Base-by-base conservation (phyloP, 2,329 filamentous ascomycete species). In the Fusarium sp. region DNA sequence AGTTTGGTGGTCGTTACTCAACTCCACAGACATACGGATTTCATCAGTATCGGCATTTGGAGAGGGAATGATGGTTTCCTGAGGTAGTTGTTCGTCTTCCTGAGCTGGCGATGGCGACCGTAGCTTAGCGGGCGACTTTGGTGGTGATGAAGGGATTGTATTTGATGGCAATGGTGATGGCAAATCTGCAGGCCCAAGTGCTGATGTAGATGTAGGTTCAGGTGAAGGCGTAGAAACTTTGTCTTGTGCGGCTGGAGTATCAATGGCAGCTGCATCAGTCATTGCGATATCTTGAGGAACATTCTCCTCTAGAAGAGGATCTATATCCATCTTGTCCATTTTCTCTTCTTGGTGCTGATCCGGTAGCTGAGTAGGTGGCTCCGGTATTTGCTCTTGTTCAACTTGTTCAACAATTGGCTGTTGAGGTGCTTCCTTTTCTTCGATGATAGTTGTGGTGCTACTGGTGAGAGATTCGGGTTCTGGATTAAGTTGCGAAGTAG, bases 261-360 rank as follows among this genome's bases (percentile, higher is more conserved):
- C 51, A 42, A 55, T 23, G 30, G 53, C 37, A 34, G 44, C 34
- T 21, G 61, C 46, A 41, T 75, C 69, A 25, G 70, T 26, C 62
- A 73, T 74, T 37, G 71, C 73, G 7, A 64, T 26, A 37, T 73
- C 70, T 57, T 69, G 59, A 16, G 49, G 34, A 23, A 46, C 48
- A 19, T 58, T 51, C n/a, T 65, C 62, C 3, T 63, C 51, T 18
- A 67, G 62, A 23, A 65, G 48, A 13, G 58, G 44, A 42, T 71
- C 71, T 37, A 73, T 56, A 6, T 73, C 73, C 70, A 63, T 63
- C 8, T 43, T 25, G 10, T 73, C 71, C 68, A 75, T 73, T 39
- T 65, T 58, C 46, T 71, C 59, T 30, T 71, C 61, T 46, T 59
- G 58, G 7, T 37, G 45, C 25, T 53, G 45, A 28, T 56, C 34